Evolutionary conservation across 768 basidiomycete species (phyloP).

Genomic region (Xerocomellus amylosporus): DNA sequence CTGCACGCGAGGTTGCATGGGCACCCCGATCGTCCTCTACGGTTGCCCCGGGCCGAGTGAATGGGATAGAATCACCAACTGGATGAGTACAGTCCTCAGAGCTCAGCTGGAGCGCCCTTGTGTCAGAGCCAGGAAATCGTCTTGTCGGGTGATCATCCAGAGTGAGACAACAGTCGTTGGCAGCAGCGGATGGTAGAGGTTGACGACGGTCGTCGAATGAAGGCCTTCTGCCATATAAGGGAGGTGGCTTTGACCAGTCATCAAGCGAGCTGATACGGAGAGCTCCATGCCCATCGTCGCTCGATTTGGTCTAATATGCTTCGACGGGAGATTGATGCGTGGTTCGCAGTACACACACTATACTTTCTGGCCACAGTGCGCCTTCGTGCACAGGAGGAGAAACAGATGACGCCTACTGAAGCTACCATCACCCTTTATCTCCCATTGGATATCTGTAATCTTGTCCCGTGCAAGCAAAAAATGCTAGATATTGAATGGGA

Average conservation of each 20-base stretch:
- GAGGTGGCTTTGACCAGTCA: constrained; percentile 24
- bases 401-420: too few species aligned
- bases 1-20: constrained; percentile 14
- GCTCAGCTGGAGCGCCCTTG: constrained; percentile 10
- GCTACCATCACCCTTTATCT: too few species aligned
- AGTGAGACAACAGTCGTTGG: constrained; percentile 24
- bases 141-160: constrained; percentile 35
- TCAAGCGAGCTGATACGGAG: constrained; percentile 18
- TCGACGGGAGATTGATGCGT: too few species aligned
- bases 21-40: constrained; percentile 30
- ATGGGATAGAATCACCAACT: constrained; percentile 16
- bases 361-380: too few species aligned
- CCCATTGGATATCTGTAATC: too few species aligned
- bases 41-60: constrained; percentile 12
- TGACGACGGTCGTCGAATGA: constrained; percentile 30
- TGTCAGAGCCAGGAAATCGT: constrained; percentile 22
- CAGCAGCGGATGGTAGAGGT: constrained; percentile 1
- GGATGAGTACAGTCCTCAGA: constrained; percentile 23
- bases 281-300: constrained; percentile 28
- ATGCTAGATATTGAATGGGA: too few species aligned
- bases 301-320: too few species aligned
- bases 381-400: too few species aligned
- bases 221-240: constrained; percentile 31
- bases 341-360: too few species aligned
- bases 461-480: too few species aligned